phyloP scores from a whole-genome alignment of 768 basidiomycete genomes.

The Suillus americanus region DNA sequence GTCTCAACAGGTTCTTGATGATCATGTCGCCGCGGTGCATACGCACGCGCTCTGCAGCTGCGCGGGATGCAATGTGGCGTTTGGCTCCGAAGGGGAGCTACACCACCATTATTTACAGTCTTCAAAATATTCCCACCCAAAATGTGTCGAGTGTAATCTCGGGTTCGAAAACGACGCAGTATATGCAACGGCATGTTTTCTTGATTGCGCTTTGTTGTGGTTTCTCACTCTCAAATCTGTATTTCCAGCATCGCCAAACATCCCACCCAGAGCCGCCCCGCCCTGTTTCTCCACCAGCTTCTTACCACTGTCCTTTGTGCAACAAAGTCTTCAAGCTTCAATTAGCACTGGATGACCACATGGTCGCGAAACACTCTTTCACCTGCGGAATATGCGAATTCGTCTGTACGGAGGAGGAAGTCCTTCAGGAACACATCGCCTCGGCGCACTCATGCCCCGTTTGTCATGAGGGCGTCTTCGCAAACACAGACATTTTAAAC shows the following conservation, averaged over 20 bases:
- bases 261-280: background rate
- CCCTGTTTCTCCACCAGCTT: background rate
- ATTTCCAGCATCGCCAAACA: background rate
- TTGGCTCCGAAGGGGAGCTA: conserved; percentile 35
- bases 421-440: conserved; percentile 27
- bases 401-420: background rate
- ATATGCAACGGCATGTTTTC: conserved; percentile 30
- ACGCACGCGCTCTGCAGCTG: conserved; percentile 24
- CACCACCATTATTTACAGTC: conserved; percentile 40
- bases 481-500: conserved; percentile 22
- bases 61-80: conserved; percentile 19
- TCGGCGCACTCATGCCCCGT: conserved; percentile 32
- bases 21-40: conserved; percentile 29
- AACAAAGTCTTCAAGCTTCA: background rate
- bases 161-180: conserved; percentile 35
- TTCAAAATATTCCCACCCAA: conserved; percentile 34
- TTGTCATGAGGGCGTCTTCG: conserved; percentile 32
- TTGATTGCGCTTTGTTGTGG: background rate
- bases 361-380: background rate
- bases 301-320: background rate
- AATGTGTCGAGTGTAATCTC: conserved; percentile 31
- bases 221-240: background rate
- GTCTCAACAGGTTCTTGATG: conserved; percentile 28
- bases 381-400: background rate
- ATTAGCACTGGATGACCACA: background rate